These are phyloP conservation scores for Crithidia bombi DNA, from an alignment of 208 protist genomes.

Conservation along the genomic window DNA sequence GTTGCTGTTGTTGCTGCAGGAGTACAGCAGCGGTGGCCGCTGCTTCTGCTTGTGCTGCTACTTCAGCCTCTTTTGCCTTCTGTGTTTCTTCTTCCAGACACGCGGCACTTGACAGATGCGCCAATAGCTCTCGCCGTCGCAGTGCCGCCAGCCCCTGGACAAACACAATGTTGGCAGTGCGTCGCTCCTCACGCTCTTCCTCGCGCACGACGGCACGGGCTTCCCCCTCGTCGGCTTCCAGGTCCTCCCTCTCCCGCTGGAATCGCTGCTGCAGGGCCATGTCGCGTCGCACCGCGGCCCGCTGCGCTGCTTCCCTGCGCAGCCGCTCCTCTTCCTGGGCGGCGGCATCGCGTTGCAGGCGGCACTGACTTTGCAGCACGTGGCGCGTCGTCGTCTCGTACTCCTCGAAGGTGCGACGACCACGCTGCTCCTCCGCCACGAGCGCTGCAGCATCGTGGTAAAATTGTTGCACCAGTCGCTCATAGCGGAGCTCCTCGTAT, in stretches of 20 bases:
- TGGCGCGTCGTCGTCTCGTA: conserved; percentile 28
- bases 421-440: conserved; percentile 28
- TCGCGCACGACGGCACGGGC: conserved; percentile 44
- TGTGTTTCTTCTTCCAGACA: neutral
- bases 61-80: neutral
- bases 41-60: conserved; percentile 1
- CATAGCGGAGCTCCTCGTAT: conserved; percentile 26
- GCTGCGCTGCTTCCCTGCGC: neutral
- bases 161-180: conserved; percentile 26
- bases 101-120: neutral
- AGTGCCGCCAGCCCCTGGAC: conserved; percentile 15
- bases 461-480: conserved; percentile 11
- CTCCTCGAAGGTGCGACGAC: conserved; percentile 18
- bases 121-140: conserved; percentile 17
- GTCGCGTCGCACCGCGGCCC: conserved; percentile 11
- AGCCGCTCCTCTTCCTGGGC: conserved; percentile 23
- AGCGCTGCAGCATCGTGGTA: conserved; percentile 22
- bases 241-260: conserved; percentile 37
- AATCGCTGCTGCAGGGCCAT: conserved; percentile 20
- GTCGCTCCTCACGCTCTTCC: conserved; percentile 47
- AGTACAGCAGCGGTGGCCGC: neutral
- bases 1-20: neutral
- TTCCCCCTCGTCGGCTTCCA: conserved; percentile 50
- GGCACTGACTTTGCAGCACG: conserved; percentile 14
- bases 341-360: conserved; percentile 11